Evolutionary conservation across 345 rosid species (phyloP).

Genomic region (Brassica nigra): DNA sequence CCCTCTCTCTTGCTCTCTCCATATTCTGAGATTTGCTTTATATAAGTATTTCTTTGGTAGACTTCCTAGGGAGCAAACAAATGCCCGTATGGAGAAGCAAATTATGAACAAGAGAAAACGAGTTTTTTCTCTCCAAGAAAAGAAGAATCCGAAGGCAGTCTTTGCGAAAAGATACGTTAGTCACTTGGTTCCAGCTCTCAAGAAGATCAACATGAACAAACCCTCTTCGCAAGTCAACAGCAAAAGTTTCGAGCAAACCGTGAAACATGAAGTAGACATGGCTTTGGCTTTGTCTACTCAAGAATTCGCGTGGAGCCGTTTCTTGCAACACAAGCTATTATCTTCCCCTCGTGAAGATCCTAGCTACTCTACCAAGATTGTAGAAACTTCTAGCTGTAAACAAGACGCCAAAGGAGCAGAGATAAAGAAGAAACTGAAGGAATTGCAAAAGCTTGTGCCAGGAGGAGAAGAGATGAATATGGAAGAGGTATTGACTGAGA

Average conservation of each 20-base stretch:
- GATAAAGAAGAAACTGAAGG: conserved; percentile 28
- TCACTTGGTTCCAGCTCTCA: conserved; percentile 38
- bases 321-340: conserved; percentile 36
- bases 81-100: conserved; percentile 37
- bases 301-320: conserved; percentile 49
- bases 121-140: conserved; percentile 37
- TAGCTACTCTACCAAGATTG: conserved; percentile 10
- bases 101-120: conserved; percentile 35
- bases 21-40: not conserved
- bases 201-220: conserved; percentile 30
- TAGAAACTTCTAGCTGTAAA: conserved; percentile 18
- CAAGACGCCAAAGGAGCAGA: conserved; percentile 15
- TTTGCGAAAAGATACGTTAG: conserved; percentile 41
- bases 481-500: conserved; percentile 41
- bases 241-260: conserved; percentile 11
- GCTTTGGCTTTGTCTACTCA: conserved; percentile 46
- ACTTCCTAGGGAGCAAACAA: conserved; percentile 12
- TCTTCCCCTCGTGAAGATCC: conserved; percentile 26
- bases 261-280: conserved; percentile 50
- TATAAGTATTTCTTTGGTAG: not conserved
- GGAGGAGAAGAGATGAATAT: conserved; percentile 44
- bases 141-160: conserved; percentile 12
- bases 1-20: not conserved
- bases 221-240: not conserved
- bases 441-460: conserved; percentile 43